phyloP scores from a whole-genome alignment of 2,329 filamentous ascomycete genomes.

The Ambrosiella beaveri region DNA sequence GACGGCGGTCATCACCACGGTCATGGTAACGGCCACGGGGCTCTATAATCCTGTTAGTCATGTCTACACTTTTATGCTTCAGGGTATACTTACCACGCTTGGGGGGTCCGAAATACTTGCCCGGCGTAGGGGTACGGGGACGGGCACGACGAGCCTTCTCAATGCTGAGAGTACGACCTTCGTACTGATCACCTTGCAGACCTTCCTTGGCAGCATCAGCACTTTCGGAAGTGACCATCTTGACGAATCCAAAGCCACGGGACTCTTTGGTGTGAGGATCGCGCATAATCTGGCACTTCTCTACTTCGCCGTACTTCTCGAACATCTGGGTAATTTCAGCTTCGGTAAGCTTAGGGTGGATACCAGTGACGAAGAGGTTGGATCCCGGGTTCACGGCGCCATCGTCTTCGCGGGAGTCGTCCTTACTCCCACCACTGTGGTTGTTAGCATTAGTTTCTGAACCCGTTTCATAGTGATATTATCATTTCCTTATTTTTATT shows the following conservation, averaged over 20 bases:
- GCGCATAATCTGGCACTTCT: conserved; percentile 99
- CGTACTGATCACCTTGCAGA: conserved; percentile 84
- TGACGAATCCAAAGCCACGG: conserved; percentile 96
- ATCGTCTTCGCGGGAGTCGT: conserved; percentile 45
- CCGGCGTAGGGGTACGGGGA: conserved; percentile 87
- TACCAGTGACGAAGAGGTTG: conserved; percentile 97
- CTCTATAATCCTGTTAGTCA: conserved; percentile 16
- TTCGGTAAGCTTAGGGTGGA: conserved; percentile 81
- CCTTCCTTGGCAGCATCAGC: conserved; percentile 95
- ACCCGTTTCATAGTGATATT: too few species aligned
- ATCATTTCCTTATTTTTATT: too few species aligned
- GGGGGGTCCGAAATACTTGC: conserved; percentile 97
- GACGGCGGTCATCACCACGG: conserved; percentile 48
- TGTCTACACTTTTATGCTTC: background rate
- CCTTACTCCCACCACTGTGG: conserved; percentile 28
- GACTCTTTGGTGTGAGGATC: conserved; percentile 98
- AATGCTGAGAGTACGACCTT: conserved; percentile 90
- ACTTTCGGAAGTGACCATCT: conserved; percentile 91
- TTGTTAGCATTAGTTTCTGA: conserved; percentile 3
- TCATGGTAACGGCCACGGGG: conserved; percentile 29
- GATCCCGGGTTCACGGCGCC: conserved; percentile 82
- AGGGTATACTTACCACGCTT: conserved; percentile 62
- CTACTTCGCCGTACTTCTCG: conserved; percentile 95
- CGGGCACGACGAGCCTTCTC: conserved; percentile 95
- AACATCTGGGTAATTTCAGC: conserved; percentile 86